These are phyloP conservation scores for Lotmaria passim DNA, from an alignment of 208 protist species.

Conservation along the genomic window DNA sequence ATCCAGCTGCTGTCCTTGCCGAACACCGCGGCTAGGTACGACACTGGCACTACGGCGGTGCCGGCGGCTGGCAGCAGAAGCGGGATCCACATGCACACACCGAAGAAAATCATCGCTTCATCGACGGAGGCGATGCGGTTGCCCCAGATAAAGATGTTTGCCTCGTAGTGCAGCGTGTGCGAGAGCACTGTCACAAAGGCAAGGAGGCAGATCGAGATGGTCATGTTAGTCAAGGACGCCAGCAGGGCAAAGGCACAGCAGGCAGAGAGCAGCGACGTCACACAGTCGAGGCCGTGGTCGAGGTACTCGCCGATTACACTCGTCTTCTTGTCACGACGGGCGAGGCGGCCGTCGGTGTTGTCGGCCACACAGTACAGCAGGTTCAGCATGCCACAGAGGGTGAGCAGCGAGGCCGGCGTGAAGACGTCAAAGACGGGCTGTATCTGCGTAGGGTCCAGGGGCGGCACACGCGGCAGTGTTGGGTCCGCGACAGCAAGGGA, in stretches of 20 bases:
- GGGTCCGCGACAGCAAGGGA: conserved; percentile 41
- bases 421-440: conserved; percentile 47
- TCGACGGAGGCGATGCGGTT: conserved; percentile 87
- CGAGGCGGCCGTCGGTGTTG: conserved; percentile 92
- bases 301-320: conserved; percentile 91
- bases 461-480: conserved; percentile 23
- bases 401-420: conserved; percentile 45
- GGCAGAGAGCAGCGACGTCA: conserved; percentile 86
- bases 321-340: conserved; percentile 74
- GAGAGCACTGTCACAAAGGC: conserved; percentile 74
- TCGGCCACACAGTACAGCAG: conserved; percentile 88
- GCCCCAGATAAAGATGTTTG: conserved; percentile 87
- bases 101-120: conserved; percentile 92
- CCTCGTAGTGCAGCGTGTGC: conserved; percentile 87
- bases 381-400: conserved; percentile 77
- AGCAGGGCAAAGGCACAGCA: conserved; percentile 68
- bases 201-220: conserved; percentile 64
- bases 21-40: conserved; percentile 25
- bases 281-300: conserved; percentile 92
- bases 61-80: conserved; percentile 55
- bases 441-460: conserved; percentile 44
- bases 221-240: conserved; percentile 71
- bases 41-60: conserved; percentile 37
- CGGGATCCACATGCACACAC: conserved; percentile 70
- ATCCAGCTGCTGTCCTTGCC: conserved; percentile 28